Percentiles rank a stretch among this genome's conserved stretches.
phyloP scores from a whole-genome alignment of 2,329 filamentous ascomycete genomes.

The Colletotrichum cereale region DNA sequence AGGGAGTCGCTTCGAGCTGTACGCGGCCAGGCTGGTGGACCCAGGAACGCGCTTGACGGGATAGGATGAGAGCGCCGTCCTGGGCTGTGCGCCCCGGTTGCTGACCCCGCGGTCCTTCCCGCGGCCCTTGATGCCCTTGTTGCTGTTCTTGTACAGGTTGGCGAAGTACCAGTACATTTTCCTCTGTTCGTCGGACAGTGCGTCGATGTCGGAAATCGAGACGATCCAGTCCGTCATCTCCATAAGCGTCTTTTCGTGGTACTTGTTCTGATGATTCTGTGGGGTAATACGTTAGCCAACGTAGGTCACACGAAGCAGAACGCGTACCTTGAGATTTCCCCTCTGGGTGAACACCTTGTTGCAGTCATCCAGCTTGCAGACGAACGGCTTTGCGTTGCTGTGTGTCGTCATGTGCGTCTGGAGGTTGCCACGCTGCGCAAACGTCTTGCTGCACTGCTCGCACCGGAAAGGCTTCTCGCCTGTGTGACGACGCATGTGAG shows the following conservation, averaged over 20 bases:
- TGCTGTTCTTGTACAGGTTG: conserved; percentile 94
- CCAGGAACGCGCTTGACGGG: no score
- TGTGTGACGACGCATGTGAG: no score
- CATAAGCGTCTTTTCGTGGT: conserved; percentile 84
- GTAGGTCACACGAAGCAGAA: not conserved
- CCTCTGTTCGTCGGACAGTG: conserved; percentile 75
- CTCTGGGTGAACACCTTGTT: conserved; percentile 90
- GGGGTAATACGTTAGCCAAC: conserved; percentile 35
- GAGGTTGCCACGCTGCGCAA: conserved; percentile 88
- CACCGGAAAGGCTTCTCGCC: no score
- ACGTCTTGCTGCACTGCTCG: no score
- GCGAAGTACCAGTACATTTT: conserved; percentile 89
- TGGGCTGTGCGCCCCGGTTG: conserved; percentile 43
- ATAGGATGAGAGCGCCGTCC: conserved; percentile 32
- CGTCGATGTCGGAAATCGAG: conserved; percentile 70
- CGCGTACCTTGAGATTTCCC: conserved; percentile 89
- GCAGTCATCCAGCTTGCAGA: conserved; percentile 85
- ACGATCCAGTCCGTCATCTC: no score
- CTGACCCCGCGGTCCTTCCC: conserved; percentile 83
- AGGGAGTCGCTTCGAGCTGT: no score
- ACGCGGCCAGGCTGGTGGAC: no score
- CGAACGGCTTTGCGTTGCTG: conserved; percentile 80
- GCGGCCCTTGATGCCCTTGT: conserved; percentile 97
- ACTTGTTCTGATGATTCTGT: conserved; percentile 87
- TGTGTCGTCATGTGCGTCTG: conserved; percentile 87